phyloP scores from a whole-genome alignment of 1,284 basidiomycete genomes.

The Sporisorium sorghi region DNA sequence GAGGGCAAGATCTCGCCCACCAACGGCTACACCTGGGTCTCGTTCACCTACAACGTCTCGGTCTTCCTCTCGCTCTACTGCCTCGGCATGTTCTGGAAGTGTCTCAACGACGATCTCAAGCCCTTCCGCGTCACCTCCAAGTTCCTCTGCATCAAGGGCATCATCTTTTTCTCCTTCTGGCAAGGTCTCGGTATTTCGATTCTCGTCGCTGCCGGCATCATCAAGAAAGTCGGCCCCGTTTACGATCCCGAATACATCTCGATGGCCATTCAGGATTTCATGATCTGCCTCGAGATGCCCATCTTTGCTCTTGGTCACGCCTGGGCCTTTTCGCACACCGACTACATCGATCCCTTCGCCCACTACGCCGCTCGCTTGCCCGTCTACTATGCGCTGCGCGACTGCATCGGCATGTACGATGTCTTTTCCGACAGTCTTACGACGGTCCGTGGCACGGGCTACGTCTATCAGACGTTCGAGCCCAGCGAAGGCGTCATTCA shows the following conservation, averaged over 20 bases:
- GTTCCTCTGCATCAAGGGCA: conserved; percentile 92
- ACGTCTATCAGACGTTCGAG: conserved; percentile 95
- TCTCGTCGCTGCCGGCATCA: conserved; percentile 82
- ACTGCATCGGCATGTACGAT: conserved; percentile 80
- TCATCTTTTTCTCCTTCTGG: conserved; percentile 99
- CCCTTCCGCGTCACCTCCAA: conserved; percentile 65
- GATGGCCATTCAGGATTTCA: conserved; percentile 63
- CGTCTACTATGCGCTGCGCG: conserved; percentile 78
- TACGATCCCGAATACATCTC: conserved; percentile 78
- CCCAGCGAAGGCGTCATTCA: conserved; percentile 93
- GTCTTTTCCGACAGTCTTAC: conserved; percentile 85
- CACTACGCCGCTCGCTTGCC: conserved; percentile 61
- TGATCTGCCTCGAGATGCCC: conserved; percentile 96
- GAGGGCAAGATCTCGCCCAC: conserved; percentile 84
- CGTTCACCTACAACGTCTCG: conserved; percentile 77
- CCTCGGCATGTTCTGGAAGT: conserved; percentile 67
- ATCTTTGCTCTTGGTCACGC: conserved; percentile 93
- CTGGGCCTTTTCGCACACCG: conserved; percentile 77
- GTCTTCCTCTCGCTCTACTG: conserved; percentile 71
- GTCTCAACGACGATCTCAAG: conserved; percentile 59
- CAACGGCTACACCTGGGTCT: conserved; percentile 78
- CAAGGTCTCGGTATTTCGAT: conserved; percentile 85
- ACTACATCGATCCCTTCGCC: conserved; percentile 60
- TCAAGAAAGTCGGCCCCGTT: conserved; percentile 79
- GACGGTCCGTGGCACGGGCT: conserved; percentile 87